Evolutionary conservation across 2,329 filamentous ascomycete species (phyloP), one percentile per base, ranked within the genome.

Genomic region (Curvularia spicifera): DNA sequence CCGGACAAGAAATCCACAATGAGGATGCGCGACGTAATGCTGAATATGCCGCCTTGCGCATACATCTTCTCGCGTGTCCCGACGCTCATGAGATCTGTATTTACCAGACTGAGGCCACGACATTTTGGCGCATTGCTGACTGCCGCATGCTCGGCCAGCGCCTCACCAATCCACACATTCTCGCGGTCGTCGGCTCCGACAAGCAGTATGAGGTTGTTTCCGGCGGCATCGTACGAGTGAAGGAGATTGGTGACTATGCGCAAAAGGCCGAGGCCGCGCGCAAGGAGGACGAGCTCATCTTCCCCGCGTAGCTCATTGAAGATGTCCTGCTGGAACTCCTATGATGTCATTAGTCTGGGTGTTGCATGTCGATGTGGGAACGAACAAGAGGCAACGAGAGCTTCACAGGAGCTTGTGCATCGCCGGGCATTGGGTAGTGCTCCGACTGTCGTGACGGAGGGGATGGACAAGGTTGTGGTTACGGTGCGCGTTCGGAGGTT

Each of bases 91-190:
- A 89, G 87, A 75, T 99, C 95, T 6, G 95, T 98, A 77, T 98
- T 98, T 75, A 99, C 93, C 26, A 97, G 85, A 42, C 89, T 94
- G 65, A 99, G 82, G 1, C 95, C 95, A 61, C 93, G 87, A 49
- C 93, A 92, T 70, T 90, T 89, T 15, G 90, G 86, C 18, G 91
- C 85, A 78, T 88, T 89, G 81, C 92, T 97, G 74, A 97, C 87
- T 62, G 92, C 93, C 73, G 93, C 93, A 80, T 98, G 93, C 79
- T 99, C 95, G 24, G 95, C 95, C 73, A 99, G 82, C 29, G 93
- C 91, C 80, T 98, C 95, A 66, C 95, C 95, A 59, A 99, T 93
- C 93, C 94, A 98, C 55, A 89, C 89, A 85, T 97, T 97, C 74
- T 99, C 95, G 59, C 91, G 87, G 33, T 97, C 93, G 59, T 95